These are phyloP conservation scores for Acanthamoeba castellanii DNA, from an alignment of 208 protist species.

Conservation along the genomic window DNA sequence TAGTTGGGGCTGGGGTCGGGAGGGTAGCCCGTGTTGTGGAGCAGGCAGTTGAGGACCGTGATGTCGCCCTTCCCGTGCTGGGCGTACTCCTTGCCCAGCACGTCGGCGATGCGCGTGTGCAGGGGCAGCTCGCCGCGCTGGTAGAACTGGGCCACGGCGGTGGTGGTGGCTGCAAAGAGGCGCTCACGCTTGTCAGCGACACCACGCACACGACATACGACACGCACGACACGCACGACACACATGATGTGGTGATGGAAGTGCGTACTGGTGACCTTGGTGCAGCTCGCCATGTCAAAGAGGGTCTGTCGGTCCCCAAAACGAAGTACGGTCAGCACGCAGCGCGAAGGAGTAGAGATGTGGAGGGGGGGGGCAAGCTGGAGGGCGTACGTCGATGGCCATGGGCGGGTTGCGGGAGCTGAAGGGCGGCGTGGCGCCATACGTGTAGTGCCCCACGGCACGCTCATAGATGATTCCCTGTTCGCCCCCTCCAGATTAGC, in stretches of 20 bases:
- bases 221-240: neutral
- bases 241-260: neutral
- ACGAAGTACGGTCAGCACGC: neutral
- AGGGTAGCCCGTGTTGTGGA: constrained; percentile 87
- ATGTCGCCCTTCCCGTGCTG: constrained; percentile 84
- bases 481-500: neutral
- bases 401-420: constrained; percentile 62
- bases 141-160: constrained; percentile 85
- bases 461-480: constrained; percentile 76
- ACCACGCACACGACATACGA: neutral
- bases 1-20: constrained; percentile 87
- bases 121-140: constrained; percentile 85
- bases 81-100: constrained; percentile 79
- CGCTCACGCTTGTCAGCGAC: too few relatives aligned
- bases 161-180: constrained; percentile 79
- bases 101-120: constrained; percentile 69
- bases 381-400: constrained; percentile 1
- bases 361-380: neutral
- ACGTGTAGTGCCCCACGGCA: constrained; percentile 79
- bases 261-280: constrained; percentile 79
- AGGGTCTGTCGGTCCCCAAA: constrained; percentile 72
- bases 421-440: constrained; percentile 78
- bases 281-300: constrained; percentile 86
- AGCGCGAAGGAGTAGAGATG: neutral
- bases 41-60: constrained; percentile 82